Evolutionary conservation across 371 early-diverging fungal species (phyloP).

Genomic region (Cokeromyces recurvatus): DNA sequence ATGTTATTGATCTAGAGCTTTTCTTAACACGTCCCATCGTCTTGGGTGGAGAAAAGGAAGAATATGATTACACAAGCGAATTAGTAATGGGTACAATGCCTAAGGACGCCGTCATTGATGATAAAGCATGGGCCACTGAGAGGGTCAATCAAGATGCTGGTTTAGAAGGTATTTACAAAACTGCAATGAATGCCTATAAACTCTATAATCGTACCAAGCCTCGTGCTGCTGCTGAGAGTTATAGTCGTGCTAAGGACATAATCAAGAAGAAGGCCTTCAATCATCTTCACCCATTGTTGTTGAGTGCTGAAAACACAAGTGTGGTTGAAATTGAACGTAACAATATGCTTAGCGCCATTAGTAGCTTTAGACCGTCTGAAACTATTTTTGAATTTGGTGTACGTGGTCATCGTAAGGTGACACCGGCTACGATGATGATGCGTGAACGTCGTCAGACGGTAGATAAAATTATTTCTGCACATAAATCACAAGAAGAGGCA

Average conservation of each 20-base stretch:
- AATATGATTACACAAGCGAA: conserved; percentile 74
- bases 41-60: conserved; percentile 48
- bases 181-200: conserved; percentile 81
- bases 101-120: conserved; percentile 54
- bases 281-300: conserved; percentile 76
- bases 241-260: conserved; percentile 83
- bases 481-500: conserved; percentile 10
- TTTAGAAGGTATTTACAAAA: conserved; percentile 59
- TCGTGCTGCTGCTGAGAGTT: conserved; percentile 80
- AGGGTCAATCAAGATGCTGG: conserved; percentile 56
- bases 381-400: conserved; percentile 92
- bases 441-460: conserved; percentile 67
- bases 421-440: conserved; percentile 75
- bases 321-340: conserved; percentile 55
- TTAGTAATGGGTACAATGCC: conserved; percentile 82
- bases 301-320: conserved; percentile 17
- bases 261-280: conserved; percentile 47
- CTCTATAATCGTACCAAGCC: conserved; percentile 80
- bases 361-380: conserved; percentile 81
- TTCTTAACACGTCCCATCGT: conserved; percentile 79
- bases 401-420: conserved; percentile 72
- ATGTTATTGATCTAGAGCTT: conserved; percentile 87
- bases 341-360: conserved; percentile 67
- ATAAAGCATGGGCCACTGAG: conserved; percentile 69
- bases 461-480: conserved; percentile 53